These are phyloP conservation scores for Porcisia hertigi DNA, from an alignment of 208 protist species.

Conservation along the genomic window DNA sequence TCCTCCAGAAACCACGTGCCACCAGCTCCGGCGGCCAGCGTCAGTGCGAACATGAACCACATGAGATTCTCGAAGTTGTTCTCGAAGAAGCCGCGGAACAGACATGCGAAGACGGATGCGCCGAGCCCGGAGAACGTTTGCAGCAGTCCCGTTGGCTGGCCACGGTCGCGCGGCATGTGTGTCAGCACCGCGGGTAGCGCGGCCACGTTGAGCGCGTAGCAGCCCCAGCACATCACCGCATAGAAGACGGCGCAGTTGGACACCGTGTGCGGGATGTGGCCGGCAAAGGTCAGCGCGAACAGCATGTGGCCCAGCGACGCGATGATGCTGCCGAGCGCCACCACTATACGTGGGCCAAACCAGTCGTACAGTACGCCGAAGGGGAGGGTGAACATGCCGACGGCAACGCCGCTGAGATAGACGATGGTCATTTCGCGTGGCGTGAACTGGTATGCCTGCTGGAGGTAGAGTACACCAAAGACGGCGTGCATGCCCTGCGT, in stretches of 20 bases:
- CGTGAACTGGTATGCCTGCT: constrained; percentile 28
- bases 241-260: constrained; percentile 43
- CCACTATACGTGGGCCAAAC: constrained; percentile 31
- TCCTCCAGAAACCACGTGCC: constrained; percentile 41
- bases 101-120: constrained; percentile 41
- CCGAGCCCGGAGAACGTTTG: constrained; percentile 59
- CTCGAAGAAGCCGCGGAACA: constrained; percentile 50
- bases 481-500: constrained; percentile 33
- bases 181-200: constrained; percentile 39
- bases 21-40: constrained; percentile 31
- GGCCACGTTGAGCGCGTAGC: constrained; percentile 41
- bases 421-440: constrained; percentile 28
- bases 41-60: constrained; percentile 43
- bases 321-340: constrained; percentile 25
- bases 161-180: constrained; percentile 60
- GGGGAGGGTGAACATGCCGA: constrained; percentile 26
- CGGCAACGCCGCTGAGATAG: constrained; percentile 30
- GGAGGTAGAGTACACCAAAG: constrained; percentile 38
- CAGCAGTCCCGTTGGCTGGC: constrained; percentile 46
- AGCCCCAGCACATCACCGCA: constrained; percentile 43
- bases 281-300: constrained; percentile 46
- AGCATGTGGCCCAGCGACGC: constrained; percentile 33
- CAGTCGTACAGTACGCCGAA: constrained; percentile 47
- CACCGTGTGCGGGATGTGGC: constrained; percentile 29
- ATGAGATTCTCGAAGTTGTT: constrained; percentile 34